Evolutionary conservation across 2,329 filamentous ascomycete species (phyloP).

Genomic region (Cercospora beticola): DNA sequence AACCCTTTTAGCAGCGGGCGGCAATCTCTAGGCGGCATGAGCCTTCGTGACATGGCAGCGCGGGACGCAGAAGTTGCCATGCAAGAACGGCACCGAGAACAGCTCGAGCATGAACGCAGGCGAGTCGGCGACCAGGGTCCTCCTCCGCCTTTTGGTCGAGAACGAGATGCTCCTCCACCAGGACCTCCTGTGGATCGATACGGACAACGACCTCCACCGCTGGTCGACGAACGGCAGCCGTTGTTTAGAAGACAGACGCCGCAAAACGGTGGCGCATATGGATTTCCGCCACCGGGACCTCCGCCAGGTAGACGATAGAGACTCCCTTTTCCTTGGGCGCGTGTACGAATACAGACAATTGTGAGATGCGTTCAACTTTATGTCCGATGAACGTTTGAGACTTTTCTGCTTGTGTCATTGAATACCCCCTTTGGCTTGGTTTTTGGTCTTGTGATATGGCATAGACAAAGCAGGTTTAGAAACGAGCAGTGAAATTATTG

Average conservation of each 20-base stretch:
- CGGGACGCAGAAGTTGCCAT: constrained; percentile 28
- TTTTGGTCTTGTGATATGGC: background rate
- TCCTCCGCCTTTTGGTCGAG: constrained; percentile 11
- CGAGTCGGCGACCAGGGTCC: constrained; percentile 20
- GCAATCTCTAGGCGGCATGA: constrained; percentile 17
- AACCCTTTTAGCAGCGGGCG: constrained; percentile 4
- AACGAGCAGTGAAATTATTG: background rate
- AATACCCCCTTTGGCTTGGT: background rate
- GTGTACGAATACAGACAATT: background rate
- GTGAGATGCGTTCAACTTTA: background rate
- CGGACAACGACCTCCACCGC: background rate
- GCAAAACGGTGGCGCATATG: constrained; percentile 4
- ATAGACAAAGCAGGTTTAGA: background rate
- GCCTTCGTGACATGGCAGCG: constrained; percentile 27
- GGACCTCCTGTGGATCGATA: constrained; percentile 10
- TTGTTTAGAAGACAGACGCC: constrained; percentile 14
- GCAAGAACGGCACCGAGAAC: constrained; percentile 19
- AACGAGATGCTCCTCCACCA: constrained; percentile 9
- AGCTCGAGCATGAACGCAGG: constrained; percentile 23
- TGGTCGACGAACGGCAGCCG: constrained; percentile 4
- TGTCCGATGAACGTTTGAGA: background rate
- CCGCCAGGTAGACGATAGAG: constrained; percentile 4
- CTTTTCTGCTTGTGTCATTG: background rate
- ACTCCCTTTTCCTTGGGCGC: background rate
- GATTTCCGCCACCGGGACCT: background rate